Conservation (phyloP, 2,329 filamentous ascomycete species). For the Teratosphaeria pseudoeucalypti region DNA sequence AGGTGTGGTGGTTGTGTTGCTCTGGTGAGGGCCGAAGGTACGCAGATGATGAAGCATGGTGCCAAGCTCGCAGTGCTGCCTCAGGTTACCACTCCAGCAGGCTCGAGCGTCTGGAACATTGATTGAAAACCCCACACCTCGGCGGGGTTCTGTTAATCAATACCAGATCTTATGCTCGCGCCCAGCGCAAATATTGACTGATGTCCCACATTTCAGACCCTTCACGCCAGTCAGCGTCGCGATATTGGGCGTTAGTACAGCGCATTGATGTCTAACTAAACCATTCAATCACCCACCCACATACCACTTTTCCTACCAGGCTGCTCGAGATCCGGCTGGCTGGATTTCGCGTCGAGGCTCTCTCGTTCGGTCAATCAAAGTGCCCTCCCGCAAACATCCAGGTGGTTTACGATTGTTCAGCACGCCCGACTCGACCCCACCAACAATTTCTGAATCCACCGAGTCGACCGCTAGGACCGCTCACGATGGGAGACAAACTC, state of each 20-base stretch:
- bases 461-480: not conserved
- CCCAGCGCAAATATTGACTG: too few relatives aligned
- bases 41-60: too few relatives aligned
- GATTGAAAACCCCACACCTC: too few relatives aligned
- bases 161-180: too few relatives aligned
- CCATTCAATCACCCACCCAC: not conserved
- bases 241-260: not conserved
- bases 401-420: not conserved
- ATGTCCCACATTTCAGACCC: too few relatives aligned
- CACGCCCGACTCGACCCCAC: not conserved
- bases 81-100: too few relatives aligned
- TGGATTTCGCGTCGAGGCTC: not conserved
- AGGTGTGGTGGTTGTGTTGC: not conserved
- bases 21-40: not conserved
- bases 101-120: too few relatives aligned
- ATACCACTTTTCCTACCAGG: not conserved
- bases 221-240: not conserved
- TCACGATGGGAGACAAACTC: constrained; percentile 78
- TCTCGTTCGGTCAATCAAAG: not conserved
- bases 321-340: not conserved
- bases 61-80: too few relatives aligned
- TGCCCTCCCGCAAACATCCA: not conserved
- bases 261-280: not conserved
- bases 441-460: not conserved
- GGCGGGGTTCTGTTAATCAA: too few relatives aligned